phyloP scores from a whole-genome alignment of 2,329 filamentous ascomycete species.

The Phialophora verrucosa region DNA sequence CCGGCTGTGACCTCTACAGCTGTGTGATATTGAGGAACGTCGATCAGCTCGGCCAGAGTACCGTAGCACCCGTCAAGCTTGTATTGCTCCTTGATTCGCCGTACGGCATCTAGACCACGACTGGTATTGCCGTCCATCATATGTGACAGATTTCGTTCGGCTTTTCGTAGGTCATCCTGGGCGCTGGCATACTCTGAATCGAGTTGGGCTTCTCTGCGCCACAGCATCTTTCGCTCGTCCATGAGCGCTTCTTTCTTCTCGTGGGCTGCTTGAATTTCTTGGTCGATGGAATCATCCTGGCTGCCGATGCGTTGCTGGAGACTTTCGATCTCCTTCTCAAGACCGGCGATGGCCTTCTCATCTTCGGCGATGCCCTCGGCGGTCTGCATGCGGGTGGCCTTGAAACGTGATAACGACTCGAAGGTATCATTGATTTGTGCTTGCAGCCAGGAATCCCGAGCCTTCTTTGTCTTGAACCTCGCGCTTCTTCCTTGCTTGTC shows the following conservation, averaged over 20 bases:
- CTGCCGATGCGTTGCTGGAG: slow-evolving; percentile 75
- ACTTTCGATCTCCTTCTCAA: slow-evolving; percentile 74
- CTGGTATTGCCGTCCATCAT: slow-evolving; percentile 90
- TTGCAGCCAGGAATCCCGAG: slow-evolving; percentile 82
- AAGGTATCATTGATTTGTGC: slow-evolving; percentile 82
- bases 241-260: slow-evolving; percentile 78
- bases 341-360: slow-evolving; percentile 70
- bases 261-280: slow-evolving; percentile 76
- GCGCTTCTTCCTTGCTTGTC: slow-evolving; percentile 90
- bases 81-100: slow-evolving; percentile 77
- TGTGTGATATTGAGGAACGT: slow-evolving; percentile 84
- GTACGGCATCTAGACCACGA: slow-evolving; percentile 83
- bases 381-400: slow-evolving; percentile 81
- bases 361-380: slow-evolving; percentile 79
- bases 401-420: slow-evolving; percentile 75
- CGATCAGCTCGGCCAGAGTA: slow-evolving; percentile 88
- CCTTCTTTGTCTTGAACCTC: slow-evolving; percentile 84
- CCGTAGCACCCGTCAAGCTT: slow-evolving; percentile 88
- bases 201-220: slow-evolving; percentile 86
- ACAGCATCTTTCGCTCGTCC: slow-evolving; percentile 85
- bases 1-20: slow-evolving; percentile 94
- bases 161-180: slow-evolving; percentile 74
- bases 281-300: slow-evolving; percentile 72
- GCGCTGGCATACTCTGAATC: slow-evolving; percentile 77
- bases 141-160: slow-evolving; percentile 77